Evolutionary conservation across 2,329 filamentous ascomycete species (phyloP), one percentile per base, ranked within the genome.

Genomic region (Colletotrichum costaricense): DNA sequence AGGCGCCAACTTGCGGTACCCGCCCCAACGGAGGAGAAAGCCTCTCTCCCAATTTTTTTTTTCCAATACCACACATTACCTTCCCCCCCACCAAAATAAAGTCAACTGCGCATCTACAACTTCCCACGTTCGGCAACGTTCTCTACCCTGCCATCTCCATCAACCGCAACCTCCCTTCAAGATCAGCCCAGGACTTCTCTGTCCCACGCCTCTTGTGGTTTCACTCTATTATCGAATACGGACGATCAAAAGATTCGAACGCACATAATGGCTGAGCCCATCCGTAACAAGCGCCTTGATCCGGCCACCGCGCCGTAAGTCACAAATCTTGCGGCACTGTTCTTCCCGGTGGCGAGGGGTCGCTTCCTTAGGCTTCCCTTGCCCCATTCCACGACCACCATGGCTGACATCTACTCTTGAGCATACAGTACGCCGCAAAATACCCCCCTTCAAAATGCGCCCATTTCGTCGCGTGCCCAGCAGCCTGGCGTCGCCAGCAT

Each of bases 401-500:
- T 73, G 73, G 67, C 73, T 78, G 74, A 78, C 73, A 63, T 67
- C 55, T 35, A 52, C 56, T 57, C 73, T 71, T 64, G 60, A 57
- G 22, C 68, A 56, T 70, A 55, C 75, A 98, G 97, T 81, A 99
- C 97, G 81, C 97, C 97, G 81, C 97, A 99, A 87, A 99, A 99
- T 88, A 99, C 97, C 69, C 97, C 97, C 78, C 93, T 95, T 78
- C 95, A 92, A 86, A 95, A 96, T 88, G 97, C 97, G 78, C 97
- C 97, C 77, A 98, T 99, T 86, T 97, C 95, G 67, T 98, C 96
- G 75, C 96, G 97, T 85, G 97, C 97, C 78, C 95, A 98, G 87
- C 95, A 98, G 86, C 97, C 97, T 75, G 94, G 93, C 77, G 93
- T 99, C 76, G 88, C 94, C 77, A 98, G 95, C 85, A 98, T 99